Evolutionary conservation across 345 rosid species (phyloP).

Genomic region (Camelina sativa): DNA sequence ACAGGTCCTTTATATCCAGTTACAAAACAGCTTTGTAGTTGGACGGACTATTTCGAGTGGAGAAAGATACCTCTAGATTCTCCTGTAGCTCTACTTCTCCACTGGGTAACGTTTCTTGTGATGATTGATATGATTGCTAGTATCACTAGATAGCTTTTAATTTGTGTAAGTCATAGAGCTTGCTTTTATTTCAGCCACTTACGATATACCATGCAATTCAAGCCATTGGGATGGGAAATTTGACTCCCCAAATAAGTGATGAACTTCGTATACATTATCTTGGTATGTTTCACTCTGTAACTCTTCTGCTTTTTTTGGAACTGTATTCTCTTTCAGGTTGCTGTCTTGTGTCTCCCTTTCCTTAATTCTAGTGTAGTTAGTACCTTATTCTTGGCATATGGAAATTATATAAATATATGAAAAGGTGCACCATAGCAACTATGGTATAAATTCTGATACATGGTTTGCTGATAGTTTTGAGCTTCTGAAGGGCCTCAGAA

Average conservation of each 20-base stretch:
- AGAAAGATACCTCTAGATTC: conserved; percentile 76
- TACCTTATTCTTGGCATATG: background rate
- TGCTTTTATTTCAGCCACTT: conserved; percentile 70
- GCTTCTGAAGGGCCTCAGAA: conserved; percentile 81
- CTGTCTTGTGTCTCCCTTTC: conserved; percentile 7
- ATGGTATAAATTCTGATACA: conserved; percentile 14
- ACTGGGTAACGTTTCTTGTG: conserved; percentile 65
- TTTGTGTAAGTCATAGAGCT: background rate
- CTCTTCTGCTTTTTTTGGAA: background rate
- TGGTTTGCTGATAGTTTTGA: conserved; percentile 39
- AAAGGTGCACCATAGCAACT: background rate
- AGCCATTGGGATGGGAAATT: conserved; percentile 52
- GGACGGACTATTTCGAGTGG: conserved; percentile 85
- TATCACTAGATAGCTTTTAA: background rate
- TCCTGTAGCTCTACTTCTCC: conserved; percentile 87
- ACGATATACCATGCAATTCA: conserved; percentile 68
- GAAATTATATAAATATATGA: background rate
- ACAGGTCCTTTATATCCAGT: conserved; percentile 62
- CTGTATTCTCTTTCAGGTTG: background rate
- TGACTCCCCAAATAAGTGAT: conserved; percentile 42
- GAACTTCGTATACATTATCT: conserved; percentile 83
- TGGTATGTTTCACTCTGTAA: conserved; percentile 53
- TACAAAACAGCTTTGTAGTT: conserved; percentile 46
- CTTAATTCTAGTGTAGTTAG: background rate
- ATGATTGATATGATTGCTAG: conserved; percentile 4